These are phyloP conservation scores for Backusella psychrophila DNA, from an alignment of 192 early-diverging fungal genomes.

Conservation along the genomic window DNA sequence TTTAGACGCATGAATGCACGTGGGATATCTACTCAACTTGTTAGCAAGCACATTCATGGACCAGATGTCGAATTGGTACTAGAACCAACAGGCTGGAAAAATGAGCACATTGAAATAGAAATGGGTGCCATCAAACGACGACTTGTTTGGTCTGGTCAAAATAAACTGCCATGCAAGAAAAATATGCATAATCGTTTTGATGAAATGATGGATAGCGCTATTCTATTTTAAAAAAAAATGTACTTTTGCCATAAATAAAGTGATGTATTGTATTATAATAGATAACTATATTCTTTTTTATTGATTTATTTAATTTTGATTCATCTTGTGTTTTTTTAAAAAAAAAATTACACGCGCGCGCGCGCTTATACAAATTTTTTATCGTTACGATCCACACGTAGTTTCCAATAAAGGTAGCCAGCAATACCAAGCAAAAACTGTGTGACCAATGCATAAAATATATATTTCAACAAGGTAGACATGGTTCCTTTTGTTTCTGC, in stretches of 20 bases:
- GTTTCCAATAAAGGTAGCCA: conserved; percentile 30
- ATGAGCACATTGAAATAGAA: neutral
- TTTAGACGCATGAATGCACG: neutral
- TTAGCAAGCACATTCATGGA: neutral
- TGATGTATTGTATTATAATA: neutral
- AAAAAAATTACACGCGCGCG: neutral
- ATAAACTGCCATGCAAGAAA: neutral
- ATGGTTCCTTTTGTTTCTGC: conserved; percentile 27
- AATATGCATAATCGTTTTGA: neutral
- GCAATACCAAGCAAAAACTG: conserved; percentile 20
- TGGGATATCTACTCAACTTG: neutral
- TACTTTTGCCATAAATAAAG: neutral
- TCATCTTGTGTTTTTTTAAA: neutral
- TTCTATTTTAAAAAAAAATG: neutral
- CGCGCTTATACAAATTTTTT: conserved; percentile 30
- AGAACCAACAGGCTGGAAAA: neutral
- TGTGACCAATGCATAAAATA: conserved; percentile 24
- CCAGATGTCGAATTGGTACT: neutral
- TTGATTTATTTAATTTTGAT: neutral
- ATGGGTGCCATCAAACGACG: neutral
- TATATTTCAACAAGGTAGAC: conserved; percentile 19
- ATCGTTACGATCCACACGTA: conserved; percentile 30
- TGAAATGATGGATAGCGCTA: neutral
- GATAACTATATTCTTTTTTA: neutral
- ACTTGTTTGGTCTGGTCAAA: neutral